Evolutionary conservation across 768 basidiomycete species (phyloP), one percentile per base, ranked within the genome.

Genomic region (Kwoniella dendrophila): DNA sequence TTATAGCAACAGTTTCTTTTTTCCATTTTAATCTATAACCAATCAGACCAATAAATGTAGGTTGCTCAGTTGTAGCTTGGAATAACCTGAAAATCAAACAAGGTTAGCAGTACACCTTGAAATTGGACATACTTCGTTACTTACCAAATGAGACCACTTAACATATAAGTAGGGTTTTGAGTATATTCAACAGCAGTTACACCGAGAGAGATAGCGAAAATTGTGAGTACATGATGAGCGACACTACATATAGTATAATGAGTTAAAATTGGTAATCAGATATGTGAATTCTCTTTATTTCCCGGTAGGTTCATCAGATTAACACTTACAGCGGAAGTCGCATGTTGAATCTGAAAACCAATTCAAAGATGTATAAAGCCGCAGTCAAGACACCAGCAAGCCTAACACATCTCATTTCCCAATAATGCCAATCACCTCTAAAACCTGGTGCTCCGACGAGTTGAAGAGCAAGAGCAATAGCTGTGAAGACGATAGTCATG

Each of bases 41-140:
- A 18, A 68, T 40, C 2, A 73, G 51, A 0, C 69, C 71, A 41
- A 73, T 16, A 44, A 73, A 73, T 6, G 66, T 68, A 2, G 59
- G 44, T 38, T 73, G 71, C 43, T 73, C 71, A 4, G 69, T 70
- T 20, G 71, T 73, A 1, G 71, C 71, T 60, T 73, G 70, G 56
- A 72, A 69, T 20, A 71, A 41, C 69, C 69, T 70, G 24, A 12
- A 18, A 44, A 18, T 34, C 10, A 48, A 5, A 16, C n/a, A 20
- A 27, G 8, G 56, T 3, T 30, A 38, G n/a, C n/a, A n/a, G n/a
- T n/a, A 38, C 18, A 18, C 36, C 36, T 38, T 11, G 18, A 32
- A 5, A 20, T 33, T 18, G 38, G 51, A 32, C 18, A 2, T 11
- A 18, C n/a, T n/a, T n/a, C n/a, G n/a, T 16, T 36, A 59, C 65